These are phyloP conservation scores for Nakazawaea siamensis DNA, from an alignment of 805 yeast species.

Conservation along the genomic window DNA sequence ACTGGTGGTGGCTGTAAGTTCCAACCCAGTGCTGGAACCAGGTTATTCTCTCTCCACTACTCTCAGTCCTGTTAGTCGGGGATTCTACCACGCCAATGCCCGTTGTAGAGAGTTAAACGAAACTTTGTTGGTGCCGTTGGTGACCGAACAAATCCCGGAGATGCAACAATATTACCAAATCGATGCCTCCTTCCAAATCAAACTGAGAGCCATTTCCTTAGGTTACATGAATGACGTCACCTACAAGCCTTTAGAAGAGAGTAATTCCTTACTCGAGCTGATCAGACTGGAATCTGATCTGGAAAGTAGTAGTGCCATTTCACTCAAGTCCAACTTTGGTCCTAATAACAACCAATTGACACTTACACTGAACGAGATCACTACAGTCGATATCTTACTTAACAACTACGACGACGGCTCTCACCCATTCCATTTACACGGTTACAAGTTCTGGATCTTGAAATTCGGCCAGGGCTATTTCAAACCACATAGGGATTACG, in stretches of 20 bases:
- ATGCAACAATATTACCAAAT: constrained; percentile 13
- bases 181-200: constrained; percentile 12
- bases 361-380: constrained; percentile 34
- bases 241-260: constrained; percentile 9
- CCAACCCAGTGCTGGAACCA: background rate
- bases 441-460: constrained; percentile 41
- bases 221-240: constrained; percentile 15
- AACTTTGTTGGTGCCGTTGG: constrained; percentile 11
- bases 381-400: constrained; percentile 61
- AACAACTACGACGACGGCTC: constrained; percentile 76
- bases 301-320: background rate
- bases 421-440: constrained; percentile 76
- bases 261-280: constrained; percentile 6
- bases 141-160: constrained; percentile 6
- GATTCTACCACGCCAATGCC: constrained; percentile 12
- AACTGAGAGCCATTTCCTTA: constrained; percentile 10
- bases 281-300: background rate
- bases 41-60: background rate
- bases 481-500: constrained; percentile 45
- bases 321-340: background rate
- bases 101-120: constrained; percentile 15
- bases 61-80: constrained; percentile 7
- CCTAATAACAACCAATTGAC: constrained; percentile 1
- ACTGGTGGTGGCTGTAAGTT: constrained; percentile 12
- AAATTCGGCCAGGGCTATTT: constrained; percentile 38